Evolutionary conservation across 768 basidiomycete species (phyloP), one percentile per base, ranked within the genome.

Genomic region (Tulasnella sp.): DNA sequence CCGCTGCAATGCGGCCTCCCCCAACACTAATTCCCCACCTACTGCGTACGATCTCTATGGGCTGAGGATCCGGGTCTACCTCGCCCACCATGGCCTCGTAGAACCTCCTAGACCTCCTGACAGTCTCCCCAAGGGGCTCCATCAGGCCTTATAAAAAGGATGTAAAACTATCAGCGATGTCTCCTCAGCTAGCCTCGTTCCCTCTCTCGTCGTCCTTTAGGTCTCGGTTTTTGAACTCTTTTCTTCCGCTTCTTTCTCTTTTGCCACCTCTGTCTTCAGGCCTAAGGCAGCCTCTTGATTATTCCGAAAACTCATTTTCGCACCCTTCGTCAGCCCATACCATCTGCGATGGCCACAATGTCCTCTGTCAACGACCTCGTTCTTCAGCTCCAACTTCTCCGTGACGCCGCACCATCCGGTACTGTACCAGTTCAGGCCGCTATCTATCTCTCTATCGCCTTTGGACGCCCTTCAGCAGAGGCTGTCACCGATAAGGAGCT

Each of bases 391-490:
- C 79, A 80, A 48, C 60, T 79, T 41, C 20, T 64, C 64, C 64
- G 78, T 44, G 60, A 48, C 64, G 42, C 40, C 22, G 72, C 78
- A 34, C 78, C 78, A 73, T 72, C 64, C 40, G 78, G 78, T 28
- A 79, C 64, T 31, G 64, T 79, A 8, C 78, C 78, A n/a, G 64
- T 79, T n/a, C 78, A 79, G 28, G 78, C 64, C 12, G 58, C 78
- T 73, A n/a, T 79, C 14, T 79, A 79, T 72, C 78, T 79, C 54
- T 73, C 78, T 5, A 72, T 79, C 41, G 64, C 72, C 31, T 79
- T 79, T 50, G 78, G 78, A 24, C n/a, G 78, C 28, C 42, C 60
- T 40, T 72, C 24, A 44, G 24, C 7, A 24, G 41, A 74, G 22
- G 78, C 72, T 24, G 73, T 73, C 18, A 34, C 31, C 54, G 78